Evolutionary conservation across 169 alveolate species (phyloP), one percentile per base, ranked within the genome.

Genomic region (Plasmodium billcollinsi): DNA sequence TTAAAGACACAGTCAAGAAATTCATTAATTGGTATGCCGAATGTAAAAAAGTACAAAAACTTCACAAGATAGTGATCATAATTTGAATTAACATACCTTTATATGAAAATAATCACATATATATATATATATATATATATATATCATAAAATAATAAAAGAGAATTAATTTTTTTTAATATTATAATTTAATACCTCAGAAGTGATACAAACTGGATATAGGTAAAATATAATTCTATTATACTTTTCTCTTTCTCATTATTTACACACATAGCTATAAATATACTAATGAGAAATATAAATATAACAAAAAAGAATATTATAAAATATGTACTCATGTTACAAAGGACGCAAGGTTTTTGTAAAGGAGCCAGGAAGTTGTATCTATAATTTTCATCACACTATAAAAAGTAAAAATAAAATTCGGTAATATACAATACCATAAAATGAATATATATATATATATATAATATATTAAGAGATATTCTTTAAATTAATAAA

Each of bases 321-420:
- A 52, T 43, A 21, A 80, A 47, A 26, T 80, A 80, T 8, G 90
- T 43, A 29, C 62, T 4, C 26, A 67, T 67, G 15, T 52, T 66
- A 59, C 90, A 80, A 21, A 43, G 15, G 15, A 66, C 73, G 18
- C 90, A 80, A 15, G 90, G 52, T 67, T 65, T 20, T 26, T 67
- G 33, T 26, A 20, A 50, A 20, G 90, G 90, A 29, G 73, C 14
- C 43, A 80, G 54, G 49, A 80, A 58, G 54, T 80, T 65, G 47
- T 67, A 62, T 80, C 90, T 80, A 66, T 66, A 80, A 67, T 66
- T 80, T 47, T 80, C 80, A 15, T 59, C 90, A 33, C 90, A 80
- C 90, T 80, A 29, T 11, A 39, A 7, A n/a, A n/a, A 54, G 20
- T n/a, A 54, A 54, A n/a, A 54, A 54, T 54, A 54, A n/a, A 54